Evolutionary conservation across 495 filamentous ascomycete species (phyloP), one percentile per base, ranked within the genome.

Genomic region (Hypoxylon cercidicola): DNA sequence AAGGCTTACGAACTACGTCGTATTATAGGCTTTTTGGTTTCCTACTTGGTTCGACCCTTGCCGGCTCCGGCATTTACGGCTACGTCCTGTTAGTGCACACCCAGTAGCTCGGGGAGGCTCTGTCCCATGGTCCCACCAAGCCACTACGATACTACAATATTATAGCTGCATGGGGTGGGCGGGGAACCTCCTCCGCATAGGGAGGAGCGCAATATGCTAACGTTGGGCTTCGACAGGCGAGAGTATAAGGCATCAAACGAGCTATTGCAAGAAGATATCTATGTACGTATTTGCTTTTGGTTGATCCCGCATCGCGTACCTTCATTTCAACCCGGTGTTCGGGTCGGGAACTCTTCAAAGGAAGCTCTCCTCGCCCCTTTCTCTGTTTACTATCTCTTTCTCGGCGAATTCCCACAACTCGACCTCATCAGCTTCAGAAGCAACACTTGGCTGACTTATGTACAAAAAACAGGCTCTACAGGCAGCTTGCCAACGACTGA

Each of bases 191-290:
- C 23, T 56, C 12, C 18, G 30, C 30, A 25, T 16, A 56, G 41
- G 11, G 55, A 18, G 18, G 50, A 46, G 32, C 18, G 51, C 8
- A 16, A 62, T 41, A 47, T 55, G 51, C 66, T 69, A 21, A 69
- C 49, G 15, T 19, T 0, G 20, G 9, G n/a, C 18, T 32, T 11
- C 25, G 6, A 55, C 28, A 74, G 71, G 44, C 88, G 92, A 71
- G 93, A 99, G 75, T 98, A 98, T 77, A 89, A 91, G 76, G 83
- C 95, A 35, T 90, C 93, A 55, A 99, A 98, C 77, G 92, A 97
- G 78, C 84, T 97, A 73, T 79, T 99, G 77, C 95, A 90, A 43
- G 92, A 96, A 78, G 95, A 99, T 81, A 97, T 99, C 75, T 90
- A 90, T 79, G 95, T 98, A 86, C 74, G 91, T 87, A 68, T 73